Conservation (phyloP, 495 filamentous ascomycete genomes). For the Pyronema omphalodes region DNA sequence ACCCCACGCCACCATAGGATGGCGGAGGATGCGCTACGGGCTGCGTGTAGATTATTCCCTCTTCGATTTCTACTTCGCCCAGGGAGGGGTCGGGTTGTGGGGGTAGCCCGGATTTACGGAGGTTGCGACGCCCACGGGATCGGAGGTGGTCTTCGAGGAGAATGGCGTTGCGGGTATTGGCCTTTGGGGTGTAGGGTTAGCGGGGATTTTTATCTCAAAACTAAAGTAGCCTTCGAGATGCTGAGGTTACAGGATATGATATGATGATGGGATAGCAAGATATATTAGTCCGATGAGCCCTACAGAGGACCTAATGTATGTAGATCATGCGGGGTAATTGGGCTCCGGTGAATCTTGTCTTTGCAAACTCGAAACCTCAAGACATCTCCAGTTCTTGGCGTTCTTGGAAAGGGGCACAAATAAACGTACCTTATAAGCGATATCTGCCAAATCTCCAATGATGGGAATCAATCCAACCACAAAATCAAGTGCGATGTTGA, state of each 20-base stretch:
- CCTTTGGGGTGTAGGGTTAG: slow-evolving; percentile 3
- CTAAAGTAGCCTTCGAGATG: too few species aligned
- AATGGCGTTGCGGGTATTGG: slow-evolving; percentile 62
- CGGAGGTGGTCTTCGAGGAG: slow-evolving; percentile 54
- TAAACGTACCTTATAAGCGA: slow-evolving; percentile 29
- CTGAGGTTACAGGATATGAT: too few species aligned
- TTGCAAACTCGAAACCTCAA: slow-evolving; percentile 9
- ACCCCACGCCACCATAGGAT: not conserved
- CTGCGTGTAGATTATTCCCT: slow-evolving; percentile 8
- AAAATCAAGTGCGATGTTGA: slow-evolving; percentile 64
- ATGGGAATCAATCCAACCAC: slow-evolving; percentile 67
- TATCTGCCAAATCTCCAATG: slow-evolving; percentile 67
- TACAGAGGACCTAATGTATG: too few species aligned
- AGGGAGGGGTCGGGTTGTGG: slow-evolving; percentile 14
- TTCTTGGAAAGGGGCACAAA: too few species aligned
- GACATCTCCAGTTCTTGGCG: too few species aligned
- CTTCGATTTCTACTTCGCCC: slow-evolving; percentile 9
- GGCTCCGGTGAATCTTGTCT: not conserved
- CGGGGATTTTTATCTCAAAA: too few species aligned
- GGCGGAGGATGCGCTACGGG: slow-evolving; percentile 10
- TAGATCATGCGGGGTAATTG: slow-evolving; percentile 25
- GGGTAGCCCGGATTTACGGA: slow-evolving; percentile 25
- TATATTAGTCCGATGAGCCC: too few species aligned
- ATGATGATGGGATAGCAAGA: too few species aligned
- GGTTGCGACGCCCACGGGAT: slow-evolving; percentile 35